Conservation (phyloP, 2,329 filamentous ascomycete species). For the Sporothrix brunneoviolacea region DNA sequence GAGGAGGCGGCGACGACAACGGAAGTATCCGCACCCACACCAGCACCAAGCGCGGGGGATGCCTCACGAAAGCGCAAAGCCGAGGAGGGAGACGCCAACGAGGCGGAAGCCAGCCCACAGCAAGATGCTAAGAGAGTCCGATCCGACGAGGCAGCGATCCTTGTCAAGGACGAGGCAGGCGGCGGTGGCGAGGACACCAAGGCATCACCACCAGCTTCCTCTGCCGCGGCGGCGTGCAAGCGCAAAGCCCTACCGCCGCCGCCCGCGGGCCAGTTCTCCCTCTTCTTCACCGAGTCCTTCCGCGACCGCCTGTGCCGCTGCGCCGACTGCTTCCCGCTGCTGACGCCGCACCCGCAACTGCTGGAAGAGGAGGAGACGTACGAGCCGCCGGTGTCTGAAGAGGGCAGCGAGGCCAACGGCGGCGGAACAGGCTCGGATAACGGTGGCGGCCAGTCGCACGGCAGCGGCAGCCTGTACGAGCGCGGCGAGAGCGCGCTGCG, state of each 20-base stretch:
- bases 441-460: conserved; percentile 47
- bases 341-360: conserved; percentile 68
- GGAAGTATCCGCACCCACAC: neutral
- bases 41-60: neutral
- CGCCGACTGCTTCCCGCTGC: conserved; percentile 65
- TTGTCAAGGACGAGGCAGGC: neutral
- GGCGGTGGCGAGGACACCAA: conserved; percentile 14
- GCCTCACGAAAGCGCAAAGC: conserved; percentile 60
- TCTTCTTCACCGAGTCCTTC: conserved; percentile 77
- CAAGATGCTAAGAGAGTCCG: conserved; percentile 43
- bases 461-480: conserved; percentile 78
- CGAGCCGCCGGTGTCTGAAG: conserved; percentile 77
- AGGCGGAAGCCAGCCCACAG: conserved; percentile 21
- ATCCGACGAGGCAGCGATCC: neutral
- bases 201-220: neutral
- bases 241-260: conserved; percentile 50
- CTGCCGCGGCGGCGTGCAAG: conserved; percentile 43
- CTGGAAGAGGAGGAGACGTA: conserved; percentile 93
- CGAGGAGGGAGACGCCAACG: conserved; percentile 41
- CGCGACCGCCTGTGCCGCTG: conserved; percentile 79
- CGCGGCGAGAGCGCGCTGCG: conserved; percentile 87
- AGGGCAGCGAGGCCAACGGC: conserved; percentile 47
- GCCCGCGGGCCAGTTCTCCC: conserved; percentile 58
- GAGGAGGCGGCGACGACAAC: conserved; percentile 9
- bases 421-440: conserved; percentile 47